These are phyloP conservation scores for Diaporthe vaccinii DNA, from an alignment of 2,329 filamentous ascomycete species.

Conservation along the genomic window DNA sequence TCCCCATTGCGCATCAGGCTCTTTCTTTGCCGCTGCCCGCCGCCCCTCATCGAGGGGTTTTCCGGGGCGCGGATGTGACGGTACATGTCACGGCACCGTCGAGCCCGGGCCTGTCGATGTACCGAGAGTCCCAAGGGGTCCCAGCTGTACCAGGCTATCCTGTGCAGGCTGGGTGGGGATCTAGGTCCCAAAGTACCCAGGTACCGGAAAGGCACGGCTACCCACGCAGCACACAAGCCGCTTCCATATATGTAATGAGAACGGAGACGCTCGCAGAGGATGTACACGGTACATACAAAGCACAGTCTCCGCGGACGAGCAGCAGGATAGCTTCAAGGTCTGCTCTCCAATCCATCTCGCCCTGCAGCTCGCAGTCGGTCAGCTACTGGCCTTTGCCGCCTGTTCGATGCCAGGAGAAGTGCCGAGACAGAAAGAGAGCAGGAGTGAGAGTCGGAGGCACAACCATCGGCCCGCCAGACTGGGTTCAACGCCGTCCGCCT, in stretches of 20 bases:
- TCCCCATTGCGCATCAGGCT: not conserved
- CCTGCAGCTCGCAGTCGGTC: not conserved
- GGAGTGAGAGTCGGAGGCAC: not conserved
- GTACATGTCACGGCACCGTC: conserved; percentile 22
- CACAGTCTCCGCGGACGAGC: not conserved
- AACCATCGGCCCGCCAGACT: conserved; percentile 31
- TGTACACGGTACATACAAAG: not conserved
- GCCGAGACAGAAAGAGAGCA: not conserved
- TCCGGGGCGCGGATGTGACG: conserved; percentile 29
- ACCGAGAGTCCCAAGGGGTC: not conserved
- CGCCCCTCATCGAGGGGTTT: conserved; percentile 28
- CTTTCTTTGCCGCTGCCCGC: conserved; percentile 25
- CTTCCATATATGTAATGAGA: not conserved
- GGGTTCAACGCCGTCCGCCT: conserved; percentile 10
- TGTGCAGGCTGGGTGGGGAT: not conserved
- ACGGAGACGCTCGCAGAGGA: not conserved
- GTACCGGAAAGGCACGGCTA: conserved; percentile 10
- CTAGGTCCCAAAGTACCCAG: not conserved
- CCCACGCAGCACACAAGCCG: not conserved
- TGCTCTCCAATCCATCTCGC: not conserved
- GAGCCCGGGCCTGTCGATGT: conserved; percentile 13
- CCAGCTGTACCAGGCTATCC: not conserved
- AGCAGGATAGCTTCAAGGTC: not conserved
- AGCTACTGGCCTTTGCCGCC: not conserved
- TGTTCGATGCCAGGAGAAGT: not conserved